Evolutionary conservation across 1,139 yeast genomes (phyloP).

Genomic region (Yamadazyma songkhlaensis): DNA sequence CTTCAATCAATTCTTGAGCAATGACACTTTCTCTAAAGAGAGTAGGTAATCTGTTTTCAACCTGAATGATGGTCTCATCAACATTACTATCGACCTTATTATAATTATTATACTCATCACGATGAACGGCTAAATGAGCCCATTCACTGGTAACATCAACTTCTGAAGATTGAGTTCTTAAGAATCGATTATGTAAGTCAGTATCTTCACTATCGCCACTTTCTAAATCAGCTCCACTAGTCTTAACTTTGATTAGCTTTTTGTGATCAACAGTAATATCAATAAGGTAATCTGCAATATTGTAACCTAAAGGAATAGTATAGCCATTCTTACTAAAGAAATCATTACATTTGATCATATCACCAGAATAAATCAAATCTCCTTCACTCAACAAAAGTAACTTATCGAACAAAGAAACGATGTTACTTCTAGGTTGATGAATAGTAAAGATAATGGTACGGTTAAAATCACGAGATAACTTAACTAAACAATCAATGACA

Average conservation of each 20-base stretch:
- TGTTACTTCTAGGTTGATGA: constrained; percentile 97
- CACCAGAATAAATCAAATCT: constrained; percentile 83
- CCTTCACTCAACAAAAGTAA: constrained; percentile 81
- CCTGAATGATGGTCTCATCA: constrained; percentile 29
- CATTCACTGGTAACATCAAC: constrained; percentile 75
- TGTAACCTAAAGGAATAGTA: constrained; percentile 83
- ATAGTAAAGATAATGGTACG: constrained; percentile 90
- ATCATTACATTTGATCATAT: constrained; percentile 64
- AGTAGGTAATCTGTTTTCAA: constrained; percentile 34
- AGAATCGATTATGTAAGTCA: constrained; percentile 39
- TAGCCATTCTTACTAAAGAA: constrained; percentile 77
- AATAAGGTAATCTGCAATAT: constrained; percentile 88
- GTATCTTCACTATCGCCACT: constrained; percentile 22
- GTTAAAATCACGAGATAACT: constrained; percentile 73
- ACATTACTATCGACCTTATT: constrained; percentile 20
- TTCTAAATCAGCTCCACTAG: constrained; percentile 20
- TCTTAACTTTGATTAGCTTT: constrained; percentile 24
- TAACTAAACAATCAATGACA: constrained; percentile 80
- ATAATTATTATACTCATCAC: constrained; percentile 55
- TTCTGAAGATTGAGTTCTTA: constrained; percentile 27
- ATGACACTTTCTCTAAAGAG: constrained; percentile 49
- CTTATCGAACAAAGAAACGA: constrained; percentile 86
- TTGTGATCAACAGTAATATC: constrained; percentile 77
- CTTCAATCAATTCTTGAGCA: constrained; percentile 46
- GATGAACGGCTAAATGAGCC: constrained; percentile 85